A percentile compares a stretch with the other conserved stretches of the same genome.
Conservation (phyloP, 768 basidiomycete genomes). For the Tricholoma sp. region DNA sequence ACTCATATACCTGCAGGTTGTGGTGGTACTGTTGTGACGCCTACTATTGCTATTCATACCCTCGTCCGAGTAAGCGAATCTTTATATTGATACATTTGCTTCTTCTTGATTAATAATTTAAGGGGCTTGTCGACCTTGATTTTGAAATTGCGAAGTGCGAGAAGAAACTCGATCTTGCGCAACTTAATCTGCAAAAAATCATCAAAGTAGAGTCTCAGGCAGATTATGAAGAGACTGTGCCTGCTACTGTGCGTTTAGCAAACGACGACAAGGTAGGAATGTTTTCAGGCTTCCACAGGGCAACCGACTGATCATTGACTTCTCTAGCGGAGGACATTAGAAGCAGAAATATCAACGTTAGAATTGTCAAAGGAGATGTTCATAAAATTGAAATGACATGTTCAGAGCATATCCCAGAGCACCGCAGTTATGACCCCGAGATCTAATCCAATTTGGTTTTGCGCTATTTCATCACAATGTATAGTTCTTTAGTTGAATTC, state of each 20-base stretch:
- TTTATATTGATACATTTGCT: not conserved
- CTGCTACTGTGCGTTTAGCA: slow-evolving; percentile 62
- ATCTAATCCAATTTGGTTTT: too few relatives aligned
- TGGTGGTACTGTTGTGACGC: slow-evolving; percentile 74
- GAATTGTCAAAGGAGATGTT: slow-evolving; percentile 75
- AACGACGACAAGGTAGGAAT: slow-evolving; percentile 79
- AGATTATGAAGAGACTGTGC: slow-evolving; percentile 78
- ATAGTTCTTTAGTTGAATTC: too few relatives aligned
- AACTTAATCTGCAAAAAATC: slow-evolving; percentile 71
- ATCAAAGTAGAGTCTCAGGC: slow-evolving; percentile 64
- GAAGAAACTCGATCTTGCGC: slow-evolving; percentile 80
- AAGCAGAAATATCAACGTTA: slow-evolving; percentile 75
- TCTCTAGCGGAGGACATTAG: slow-evolving; percentile 65
- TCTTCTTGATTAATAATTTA: not conserved
- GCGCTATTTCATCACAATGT: too few relatives aligned
- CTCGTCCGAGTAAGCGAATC: slow-evolving; percentile 68
- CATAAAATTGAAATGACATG: slow-evolving; percentile 43
- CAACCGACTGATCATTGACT: slow-evolving; percentile 4
- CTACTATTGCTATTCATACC: slow-evolving; percentile 72
- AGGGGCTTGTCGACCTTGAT: slow-evolving; percentile 90
- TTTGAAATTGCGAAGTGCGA: slow-evolving; percentile 85
- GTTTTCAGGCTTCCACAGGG: not conserved
- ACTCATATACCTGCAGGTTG: slow-evolving; percentile 83
- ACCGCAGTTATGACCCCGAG: too few relatives aligned
- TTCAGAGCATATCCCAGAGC: too few relatives aligned